Conservation (phyloP, 768 basidiomycete genomes). For the Naganishia vaughanmartiniae region DNA sequence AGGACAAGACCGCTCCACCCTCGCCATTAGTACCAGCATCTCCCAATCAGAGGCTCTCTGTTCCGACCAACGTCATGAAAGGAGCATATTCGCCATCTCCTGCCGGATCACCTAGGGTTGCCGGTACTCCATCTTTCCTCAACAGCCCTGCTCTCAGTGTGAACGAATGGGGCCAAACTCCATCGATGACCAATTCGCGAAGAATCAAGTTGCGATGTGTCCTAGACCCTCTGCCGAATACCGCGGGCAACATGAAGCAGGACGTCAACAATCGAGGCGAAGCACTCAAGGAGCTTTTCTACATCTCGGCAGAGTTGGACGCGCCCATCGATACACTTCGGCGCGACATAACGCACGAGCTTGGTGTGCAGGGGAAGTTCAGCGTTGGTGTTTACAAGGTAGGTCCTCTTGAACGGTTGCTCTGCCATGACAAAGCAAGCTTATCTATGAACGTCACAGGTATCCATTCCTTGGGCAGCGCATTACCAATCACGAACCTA, state of each 20-base stretch:
- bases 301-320: slow-evolving; percentile 37
- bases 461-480: slow-evolving; percentile 43
- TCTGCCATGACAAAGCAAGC: neutral
- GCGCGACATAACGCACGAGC: slow-evolving; percentile 31
- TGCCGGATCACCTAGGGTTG: neutral
- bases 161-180: slow-evolving; percentile 14
- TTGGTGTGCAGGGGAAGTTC: slow-evolving; percentile 29
- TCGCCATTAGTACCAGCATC: slow-evolving; percentile 4
- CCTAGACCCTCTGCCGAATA: slow-evolving; percentile 18
- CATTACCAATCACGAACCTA: slow-evolving; percentile 42
- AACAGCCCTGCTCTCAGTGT: slow-evolving; percentile 27
- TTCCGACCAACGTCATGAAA: neutral
- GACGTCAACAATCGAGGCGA: slow-evolving; percentile 20
- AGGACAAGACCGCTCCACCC: slow-evolving; percentile 23
- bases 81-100: neutral
- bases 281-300: slow-evolving; percentile 35
- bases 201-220: slow-evolving; percentile 14
- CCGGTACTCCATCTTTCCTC: neutral
- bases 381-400: slow-evolving; percentile 47
- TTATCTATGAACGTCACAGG: slow-evolving; percentile 31
- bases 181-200: neutral
- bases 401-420: slow-evolving; percentile 13
- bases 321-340: slow-evolving; percentile 34
- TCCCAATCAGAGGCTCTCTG: neutral
- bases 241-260: neutral